phyloP scores from a whole-genome alignment of 1,284 basidiomycete species.

The Xerocomus minutiporus region DNA sequence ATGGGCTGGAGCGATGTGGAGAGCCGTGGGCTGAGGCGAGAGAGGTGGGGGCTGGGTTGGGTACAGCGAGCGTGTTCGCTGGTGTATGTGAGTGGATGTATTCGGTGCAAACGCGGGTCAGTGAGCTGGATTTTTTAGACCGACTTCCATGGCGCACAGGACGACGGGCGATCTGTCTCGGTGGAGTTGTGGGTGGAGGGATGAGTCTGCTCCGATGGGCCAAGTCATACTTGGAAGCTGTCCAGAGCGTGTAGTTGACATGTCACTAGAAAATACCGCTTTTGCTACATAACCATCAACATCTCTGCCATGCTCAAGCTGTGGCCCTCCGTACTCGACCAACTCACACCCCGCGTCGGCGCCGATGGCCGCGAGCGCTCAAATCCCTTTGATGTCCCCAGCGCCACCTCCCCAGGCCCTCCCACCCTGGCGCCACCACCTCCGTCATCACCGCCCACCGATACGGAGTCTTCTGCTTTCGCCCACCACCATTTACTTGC shows the following conservation, averaged over 20 bases:
- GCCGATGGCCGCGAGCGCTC: slow-evolving; percentile 48
- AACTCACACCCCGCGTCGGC: slow-evolving; percentile 67
- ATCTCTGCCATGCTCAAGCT: slow-evolving; percentile 54
- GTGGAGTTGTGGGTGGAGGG: slow-evolving; percentile 47
- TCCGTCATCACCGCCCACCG: neutral
- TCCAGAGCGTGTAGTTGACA: slow-evolving; percentile 6
- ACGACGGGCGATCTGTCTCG: slow-evolving; percentile 49
- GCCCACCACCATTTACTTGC: slow-evolving; percentile 42
- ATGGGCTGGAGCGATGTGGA: slow-evolving; percentile 50
- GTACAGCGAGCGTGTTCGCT: slow-evolving; percentile 56
- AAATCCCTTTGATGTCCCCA: slow-evolving; percentile 66
- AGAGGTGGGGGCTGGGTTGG: slow-evolving; percentile 62
- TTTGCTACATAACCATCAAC: slow-evolving; percentile 11
- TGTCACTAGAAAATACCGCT: neutral
- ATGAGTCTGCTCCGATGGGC: slow-evolving; percentile 51
- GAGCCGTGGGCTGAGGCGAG: slow-evolving; percentile 42
- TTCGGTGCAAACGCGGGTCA: neutral
- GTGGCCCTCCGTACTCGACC: slow-evolving; percentile 62
- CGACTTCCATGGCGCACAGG: slow-evolving; percentile 52
- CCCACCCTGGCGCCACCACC: slow-evolving; percentile 3
- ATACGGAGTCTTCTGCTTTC: neutral
- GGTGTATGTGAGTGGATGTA: slow-evolving; percentile 51
- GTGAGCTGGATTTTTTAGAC: slow-evolving; percentile 38
- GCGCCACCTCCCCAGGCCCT: slow-evolving; percentile 18
- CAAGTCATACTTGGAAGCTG: slow-evolving; percentile 34